A percentile compares a stretch with the other conserved stretches of the same genome.
Conservation (phyloP, 495 filamentous ascomycete species). For the Penicillium daleae region DNA sequence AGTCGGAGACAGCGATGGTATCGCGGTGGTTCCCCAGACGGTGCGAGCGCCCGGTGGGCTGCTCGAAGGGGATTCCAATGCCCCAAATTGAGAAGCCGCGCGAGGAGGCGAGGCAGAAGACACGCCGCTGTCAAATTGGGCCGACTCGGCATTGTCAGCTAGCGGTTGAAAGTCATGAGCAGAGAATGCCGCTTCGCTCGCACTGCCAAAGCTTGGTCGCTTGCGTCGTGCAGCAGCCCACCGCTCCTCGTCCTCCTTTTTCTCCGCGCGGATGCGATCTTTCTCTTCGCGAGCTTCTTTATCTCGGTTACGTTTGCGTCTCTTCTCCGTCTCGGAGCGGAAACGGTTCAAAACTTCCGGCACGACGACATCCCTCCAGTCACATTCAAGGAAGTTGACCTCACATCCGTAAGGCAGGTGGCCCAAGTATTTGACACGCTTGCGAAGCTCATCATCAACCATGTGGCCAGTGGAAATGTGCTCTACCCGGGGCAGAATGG, state of each 20-base stretch:
- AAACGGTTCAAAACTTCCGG: conserved; percentile 76
- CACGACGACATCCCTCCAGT: conserved; percentile 90
- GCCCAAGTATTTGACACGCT: conserved; percentile 84
- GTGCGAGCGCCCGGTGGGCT: conserved; percentile 76
- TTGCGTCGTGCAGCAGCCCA: conserved; percentile 58
- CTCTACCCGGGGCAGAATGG: conserved; percentile 87
- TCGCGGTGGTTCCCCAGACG: conserved; percentile 81
- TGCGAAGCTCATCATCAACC: conserved; percentile 86
- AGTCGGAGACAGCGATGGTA: conserved; percentile 56
- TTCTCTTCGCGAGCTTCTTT: conserved; percentile 91
- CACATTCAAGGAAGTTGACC: conserved; percentile 91
- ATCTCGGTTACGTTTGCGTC: conserved; percentile 78
- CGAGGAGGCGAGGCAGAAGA: conserved; percentile 64
- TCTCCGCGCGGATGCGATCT: conserved; percentile 84
- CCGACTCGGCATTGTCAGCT: conserved; percentile 43
- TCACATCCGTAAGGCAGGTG: conserved; percentile 94
- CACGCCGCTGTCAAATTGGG: conserved; percentile 46
- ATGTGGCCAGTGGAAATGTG: conserved; percentile 89
- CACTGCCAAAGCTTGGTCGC: conserved; percentile 41
- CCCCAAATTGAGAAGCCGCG: conserved; percentile 58
- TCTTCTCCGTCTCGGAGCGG: conserved; percentile 72
- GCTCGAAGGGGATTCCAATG: conserved; percentile 72
- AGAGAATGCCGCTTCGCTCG: conserved; percentile 46
- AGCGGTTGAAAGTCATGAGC: conserved; percentile 72
- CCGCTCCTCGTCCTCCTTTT: conserved; percentile 69